Percentiles rank a stretch among this genome's conserved stretches.
These are phyloP conservation scores for Sambucus nigra DNA, from an alignment of 129 eudicot genomes.

Conservation along the genomic window DNA sequence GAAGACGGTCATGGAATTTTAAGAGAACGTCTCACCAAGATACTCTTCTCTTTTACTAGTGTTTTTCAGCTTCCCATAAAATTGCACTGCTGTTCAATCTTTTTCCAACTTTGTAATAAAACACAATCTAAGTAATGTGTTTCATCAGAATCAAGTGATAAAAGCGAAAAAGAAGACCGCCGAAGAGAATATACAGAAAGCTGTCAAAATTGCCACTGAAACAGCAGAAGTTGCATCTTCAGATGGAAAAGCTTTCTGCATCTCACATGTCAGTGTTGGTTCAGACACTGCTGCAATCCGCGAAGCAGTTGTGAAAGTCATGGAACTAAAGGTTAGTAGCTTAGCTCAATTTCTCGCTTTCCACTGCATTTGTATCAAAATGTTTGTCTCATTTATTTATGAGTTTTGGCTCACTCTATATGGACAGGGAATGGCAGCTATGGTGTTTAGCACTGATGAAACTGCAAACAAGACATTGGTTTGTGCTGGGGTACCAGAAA, in stretches of 20 bases:
- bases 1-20: too few relatives aligned
- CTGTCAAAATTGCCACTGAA: conserved; percentile 52
- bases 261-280: conserved; percentile 67
- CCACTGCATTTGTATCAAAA: not conserved
- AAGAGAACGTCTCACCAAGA: too few relatives aligned
- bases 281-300: conserved; percentile 71
- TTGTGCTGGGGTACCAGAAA: conserved; percentile 93
- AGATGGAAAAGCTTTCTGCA: conserved; percentile 67
- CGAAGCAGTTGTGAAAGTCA: conserved; percentile 88
- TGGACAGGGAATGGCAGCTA: conserved; percentile 62
- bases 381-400: not conserved
- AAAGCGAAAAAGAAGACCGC: conserved; percentile 68
- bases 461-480: conserved; percentile 62
- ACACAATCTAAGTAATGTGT: not conserved
- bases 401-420: not conserved
- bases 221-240: conserved; percentile 66
- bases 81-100: too few relatives aligned
- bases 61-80: too few relatives aligned
- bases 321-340: conserved; percentile 60
- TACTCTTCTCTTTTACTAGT: too few relatives aligned
- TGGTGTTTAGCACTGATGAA: conserved; percentile 82
- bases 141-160: conserved; percentile 52
- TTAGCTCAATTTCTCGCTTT: not conserved
- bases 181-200: conserved; percentile 66
- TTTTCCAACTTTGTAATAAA: too few relatives aligned